Evolutionary conservation across 2,329 filamentous ascomycete species (phyloP).

Genomic region (Epichloe sibirici): DNA sequence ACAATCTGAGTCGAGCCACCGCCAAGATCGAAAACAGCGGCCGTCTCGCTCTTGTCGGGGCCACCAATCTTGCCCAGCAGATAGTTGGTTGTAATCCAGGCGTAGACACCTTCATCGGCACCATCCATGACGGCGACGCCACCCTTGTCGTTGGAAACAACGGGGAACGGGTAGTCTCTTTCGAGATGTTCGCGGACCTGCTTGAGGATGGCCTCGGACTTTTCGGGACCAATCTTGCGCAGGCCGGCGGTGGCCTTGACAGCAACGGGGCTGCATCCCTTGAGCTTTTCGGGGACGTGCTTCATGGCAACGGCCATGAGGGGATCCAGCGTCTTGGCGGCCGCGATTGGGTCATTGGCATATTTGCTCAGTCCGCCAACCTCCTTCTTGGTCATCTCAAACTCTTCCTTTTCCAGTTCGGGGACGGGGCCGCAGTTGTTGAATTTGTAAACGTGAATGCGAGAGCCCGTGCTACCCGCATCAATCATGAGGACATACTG

Average conservation of each 20-base stretch:
- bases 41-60: slow-evolving; percentile 79
- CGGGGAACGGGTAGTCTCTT: slow-evolving; percentile 84
- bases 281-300: slow-evolving; percentile 76
- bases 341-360: slow-evolving; percentile 71
- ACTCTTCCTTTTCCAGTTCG: slow-evolving; percentile 83
- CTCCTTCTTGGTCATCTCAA: slow-evolving; percentile 84
- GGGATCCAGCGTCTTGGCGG: slow-evolving; percentile 78
- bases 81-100: slow-evolving; percentile 99
- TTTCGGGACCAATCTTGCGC: slow-evolving; percentile 69
- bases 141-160: slow-evolving; percentile 71
- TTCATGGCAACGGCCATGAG: slow-evolving; percentile 78
- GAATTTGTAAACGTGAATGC: slow-evolving; percentile 98
- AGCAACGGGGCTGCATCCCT: slow-evolving; percentile 86
- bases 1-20: slow-evolving; percentile 98
- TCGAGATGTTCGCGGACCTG: slow-evolving; percentile 78
- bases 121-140: slow-evolving; percentile 97
- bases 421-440: slow-evolving; percentile 97
- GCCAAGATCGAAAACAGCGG: slow-evolving; percentile 90
- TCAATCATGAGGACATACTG: slow-evolving; percentile 99
- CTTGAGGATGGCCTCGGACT: slow-evolving; percentile 71
- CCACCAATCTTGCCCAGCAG: slow-evolving; percentile 94
- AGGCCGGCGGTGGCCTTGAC: slow-evolving; percentile 96
- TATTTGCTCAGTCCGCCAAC: slow-evolving; percentile 80
- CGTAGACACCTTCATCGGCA: slow-evolving; percentile 92
- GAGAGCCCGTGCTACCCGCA: slow-evolving; percentile 91